Evolutionary conservation across 495 filamentous ascomycete genomes (phyloP).

Genomic region (Lophiostoma macrostomum): DNA sequence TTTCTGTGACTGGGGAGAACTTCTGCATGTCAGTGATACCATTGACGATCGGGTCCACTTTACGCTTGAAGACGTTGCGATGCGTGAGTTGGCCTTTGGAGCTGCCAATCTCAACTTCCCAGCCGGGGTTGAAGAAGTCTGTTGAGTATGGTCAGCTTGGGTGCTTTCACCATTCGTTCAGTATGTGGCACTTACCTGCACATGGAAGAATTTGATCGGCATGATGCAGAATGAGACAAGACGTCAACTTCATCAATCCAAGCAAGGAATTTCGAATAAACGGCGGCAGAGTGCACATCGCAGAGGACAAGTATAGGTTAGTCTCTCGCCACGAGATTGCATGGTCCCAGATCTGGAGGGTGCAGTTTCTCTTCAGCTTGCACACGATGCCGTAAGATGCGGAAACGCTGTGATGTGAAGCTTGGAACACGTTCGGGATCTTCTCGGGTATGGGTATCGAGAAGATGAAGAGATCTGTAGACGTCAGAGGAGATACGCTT

Average conservation of each 20-base stretch:
- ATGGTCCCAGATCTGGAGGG: constrained; percentile 67
- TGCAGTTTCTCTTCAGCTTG: constrained; percentile 60
- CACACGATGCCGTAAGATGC: constrained; percentile 65
- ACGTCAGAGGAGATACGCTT: not conserved
- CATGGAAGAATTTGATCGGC: constrained; percentile 64
- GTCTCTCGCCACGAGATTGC: constrained; percentile 65
- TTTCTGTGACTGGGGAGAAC: constrained; percentile 58
- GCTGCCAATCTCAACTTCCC: constrained; percentile 65
- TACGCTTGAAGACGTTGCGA: constrained; percentile 57
- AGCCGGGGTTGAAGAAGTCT: constrained; percentile 66
- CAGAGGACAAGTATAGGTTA: constrained; percentile 59
- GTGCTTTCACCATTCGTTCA: too few species aligned
- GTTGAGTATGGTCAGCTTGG: not conserved
- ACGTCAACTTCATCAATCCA: constrained; percentile 58
- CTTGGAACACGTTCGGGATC: constrained; percentile 64
- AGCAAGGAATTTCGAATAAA: constrained; percentile 57
- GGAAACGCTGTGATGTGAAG: constrained; percentile 63
- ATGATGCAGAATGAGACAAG: constrained; percentile 58
- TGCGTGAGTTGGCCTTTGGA: constrained; percentile 57
- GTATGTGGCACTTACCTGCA: too few species aligned
- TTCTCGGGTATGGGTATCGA: constrained; percentile 62
- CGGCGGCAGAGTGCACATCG: constrained; percentile 55
- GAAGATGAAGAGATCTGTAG: constrained; percentile 58
- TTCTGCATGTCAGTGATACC: constrained; percentile 65
- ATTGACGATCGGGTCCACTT: constrained; percentile 67